Evolutionary conservation across 2,329 filamentous ascomycete species (phyloP).

Genomic region (Aspergillus phoenicis): DNA sequence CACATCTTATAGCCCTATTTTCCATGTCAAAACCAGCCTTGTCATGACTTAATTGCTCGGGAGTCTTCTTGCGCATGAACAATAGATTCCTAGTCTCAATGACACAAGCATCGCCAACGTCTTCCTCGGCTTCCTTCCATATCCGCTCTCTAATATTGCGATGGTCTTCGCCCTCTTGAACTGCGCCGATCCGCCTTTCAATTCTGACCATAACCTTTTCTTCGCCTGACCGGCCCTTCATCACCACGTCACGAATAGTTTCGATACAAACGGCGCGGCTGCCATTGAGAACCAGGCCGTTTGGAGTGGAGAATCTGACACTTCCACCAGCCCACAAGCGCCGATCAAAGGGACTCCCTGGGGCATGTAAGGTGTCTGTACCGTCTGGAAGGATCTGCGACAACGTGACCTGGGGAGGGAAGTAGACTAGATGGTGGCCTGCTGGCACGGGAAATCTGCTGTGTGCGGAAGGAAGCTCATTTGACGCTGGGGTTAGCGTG

Average conservation of each 20-base stretch:
- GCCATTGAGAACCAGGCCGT: constrained; percentile 35
- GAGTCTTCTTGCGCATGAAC: constrained; percentile 59
- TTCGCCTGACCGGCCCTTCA: constrained; percentile 56
- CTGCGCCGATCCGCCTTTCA: constrained; percentile 54
- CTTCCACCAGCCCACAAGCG: constrained; percentile 89
- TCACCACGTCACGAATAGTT: constrained; percentile 49
- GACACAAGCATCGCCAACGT: constrained; percentile 49
- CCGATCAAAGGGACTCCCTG: constrained; percentile 69
- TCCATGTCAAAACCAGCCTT: constrained; percentile 27
- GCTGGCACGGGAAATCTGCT: constrained; percentile 32
- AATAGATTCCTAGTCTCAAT: constrained; percentile 65
- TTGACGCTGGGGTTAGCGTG: constrained; percentile 23
- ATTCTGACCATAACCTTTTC: constrained; percentile 64
- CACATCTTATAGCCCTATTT: constrained; percentile 41
- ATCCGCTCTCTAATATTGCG: constrained; percentile 43
- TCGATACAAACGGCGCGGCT: constrained; percentile 49
- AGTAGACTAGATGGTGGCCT: constrained; percentile 85
- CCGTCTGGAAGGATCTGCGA: constrained; percentile 74
- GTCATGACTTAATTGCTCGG: constrained; percentile 35
- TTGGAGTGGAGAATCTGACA: constrained; percentile 55
- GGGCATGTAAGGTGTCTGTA: constrained; percentile 77
- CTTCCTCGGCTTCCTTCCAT: constrained; percentile 47
- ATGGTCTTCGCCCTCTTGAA: constrained; percentile 41
- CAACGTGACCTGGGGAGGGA: constrained; percentile 68
- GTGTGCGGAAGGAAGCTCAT: constrained; percentile 38